These are phyloP conservation scores for Serendipita sp. DNA, from an alignment of 768 basidiomycete species.

Conservation along the genomic window DNA sequence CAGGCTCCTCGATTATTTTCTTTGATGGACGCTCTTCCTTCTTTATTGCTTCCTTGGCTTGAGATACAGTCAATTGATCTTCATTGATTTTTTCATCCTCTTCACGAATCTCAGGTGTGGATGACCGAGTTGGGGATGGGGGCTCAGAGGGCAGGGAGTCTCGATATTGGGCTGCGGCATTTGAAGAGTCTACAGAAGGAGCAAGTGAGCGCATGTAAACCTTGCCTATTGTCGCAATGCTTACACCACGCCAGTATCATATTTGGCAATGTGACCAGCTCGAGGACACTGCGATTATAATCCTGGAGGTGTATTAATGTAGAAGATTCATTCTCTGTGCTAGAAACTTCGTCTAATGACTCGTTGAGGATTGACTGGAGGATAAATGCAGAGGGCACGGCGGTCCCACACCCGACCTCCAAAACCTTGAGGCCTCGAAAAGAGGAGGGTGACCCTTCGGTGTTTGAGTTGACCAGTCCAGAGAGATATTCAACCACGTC, in stretches of 20 bases:
- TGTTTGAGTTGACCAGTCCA: slow-evolving; percentile 21
- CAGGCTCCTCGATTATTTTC: slow-evolving; percentile 17
- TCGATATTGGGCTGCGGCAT: neutral
- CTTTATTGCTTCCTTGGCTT: neutral
- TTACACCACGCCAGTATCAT: slow-evolving; percentile 68
- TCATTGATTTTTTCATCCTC: neutral
- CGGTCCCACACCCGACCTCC: slow-evolving; percentile 94
- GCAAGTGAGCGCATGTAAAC: neutral
- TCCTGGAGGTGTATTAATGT: slow-evolving; percentile 73
- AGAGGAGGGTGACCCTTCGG: slow-evolving; percentile 15
- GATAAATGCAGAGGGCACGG: slow-evolving; percentile 64
- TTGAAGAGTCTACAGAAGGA: neutral
- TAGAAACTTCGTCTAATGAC: slow-evolving; percentile 14
- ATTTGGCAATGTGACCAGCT: slow-evolving; percentile 64
- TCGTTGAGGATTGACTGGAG: slow-evolving; percentile 40
- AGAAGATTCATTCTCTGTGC: neutral
- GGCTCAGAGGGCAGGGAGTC: neutral
- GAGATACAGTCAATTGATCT: neutral
- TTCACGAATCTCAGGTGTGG: neutral
- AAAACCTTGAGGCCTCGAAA: slow-evolving; percentile 41
- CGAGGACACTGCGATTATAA: slow-evolving; percentile 71
- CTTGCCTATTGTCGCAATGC: slow-evolving; percentile 18
- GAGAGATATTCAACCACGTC: slow-evolving; percentile 61
- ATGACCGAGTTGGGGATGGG: slow-evolving; percentile 1
- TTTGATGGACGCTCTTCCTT: too few species aligned